Percentiles rank a stretch among this genome's conserved stretches.
These are phyloP conservation scores for Bimuria novae-zelandiae DNA, from an alignment of 2,329 filamentous ascomycete species.

Conservation along the genomic window DNA sequence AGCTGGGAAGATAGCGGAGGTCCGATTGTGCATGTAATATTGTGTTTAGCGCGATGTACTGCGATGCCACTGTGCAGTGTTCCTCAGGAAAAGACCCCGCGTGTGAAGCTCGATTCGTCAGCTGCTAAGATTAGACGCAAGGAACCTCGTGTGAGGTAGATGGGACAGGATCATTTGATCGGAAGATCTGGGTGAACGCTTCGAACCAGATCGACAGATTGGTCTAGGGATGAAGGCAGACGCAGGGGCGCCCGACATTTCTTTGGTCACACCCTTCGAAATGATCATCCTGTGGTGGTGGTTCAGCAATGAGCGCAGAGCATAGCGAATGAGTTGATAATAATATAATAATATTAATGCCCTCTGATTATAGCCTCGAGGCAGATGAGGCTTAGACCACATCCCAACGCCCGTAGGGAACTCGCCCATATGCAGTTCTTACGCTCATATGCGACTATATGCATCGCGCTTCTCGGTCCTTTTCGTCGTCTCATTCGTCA, in stretches of 20 bases:
- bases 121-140: conserved; percentile 6
- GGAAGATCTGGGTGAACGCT: not conserved
- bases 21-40: not conserved
- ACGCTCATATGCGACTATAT: not conserved
- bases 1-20: not conserved
- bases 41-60: not conserved
- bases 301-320: too few species aligned
- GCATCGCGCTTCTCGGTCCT: not conserved
- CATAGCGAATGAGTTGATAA: not conserved
- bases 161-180: not conserved
- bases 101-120: not conserved
- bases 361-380: not conserved
- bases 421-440: conserved; percentile 12
- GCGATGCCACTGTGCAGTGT: conserved; percentile 7
- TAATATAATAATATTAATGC: conserved; percentile 7
- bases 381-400: not conserved
- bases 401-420: conserved; percentile 14
- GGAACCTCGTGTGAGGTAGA: not conserved
- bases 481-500: conserved; percentile 10
- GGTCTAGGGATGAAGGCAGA: not conserved
- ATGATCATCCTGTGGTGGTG: too few species aligned
- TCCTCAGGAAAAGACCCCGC: not conserved
- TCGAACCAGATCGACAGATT: not conserved
- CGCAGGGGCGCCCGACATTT: not conserved
- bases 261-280: not conserved